Evolutionary conservation across 2,329 filamentous ascomycete species (phyloP), one percentile per base, ranked within the genome.

Genomic region (Phoma sp.): DNA sequence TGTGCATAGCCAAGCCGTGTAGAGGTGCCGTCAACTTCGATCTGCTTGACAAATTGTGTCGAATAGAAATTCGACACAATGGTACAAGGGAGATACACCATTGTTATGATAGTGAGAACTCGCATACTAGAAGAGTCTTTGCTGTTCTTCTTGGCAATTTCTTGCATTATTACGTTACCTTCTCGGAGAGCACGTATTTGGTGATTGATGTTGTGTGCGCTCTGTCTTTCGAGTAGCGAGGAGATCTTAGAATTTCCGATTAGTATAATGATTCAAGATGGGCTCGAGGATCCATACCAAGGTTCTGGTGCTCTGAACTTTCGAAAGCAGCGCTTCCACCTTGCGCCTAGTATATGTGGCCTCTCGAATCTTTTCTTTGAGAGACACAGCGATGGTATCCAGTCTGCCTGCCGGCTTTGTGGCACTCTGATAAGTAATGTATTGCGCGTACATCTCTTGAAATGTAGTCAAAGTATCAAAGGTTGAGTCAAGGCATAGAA

Each of bases 21-120:
- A 2, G 33, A 44, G 6, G 59, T 60, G 8, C 38, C 45, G n/a
- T 44, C 24, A 4, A 25, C 3, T 11, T 61, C 58, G 14, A 52
- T 58, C 18, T 58, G 57, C 5, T 55, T 55, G 6, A 69, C 65
- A 14, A 69, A 67, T 27, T 66, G 60, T 1, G 66, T 69, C 0
- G 66, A 66, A 37, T 60, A 67, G 47, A 69, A 66, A 32, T 62
- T 66, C n/a, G 65, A 65, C 0, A 67, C 65, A 3, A 69, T 58
- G 0, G 65, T 67, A 35, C 62, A 65, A 1, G 66, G 64, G 0
- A 67, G 44, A 37, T 67, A 69, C 0, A 69, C 62, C 59, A 67
- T 55, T 2, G 59, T 65, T 9, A 66, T 66, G 43, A 67, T 65
- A 0, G 66, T 67, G 4, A 67, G 54, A 4, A 65, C 52, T 13